Base-by-base conservation (phyloP, 805 yeast species). In the Zygoascus ofunaensis region DNA sequence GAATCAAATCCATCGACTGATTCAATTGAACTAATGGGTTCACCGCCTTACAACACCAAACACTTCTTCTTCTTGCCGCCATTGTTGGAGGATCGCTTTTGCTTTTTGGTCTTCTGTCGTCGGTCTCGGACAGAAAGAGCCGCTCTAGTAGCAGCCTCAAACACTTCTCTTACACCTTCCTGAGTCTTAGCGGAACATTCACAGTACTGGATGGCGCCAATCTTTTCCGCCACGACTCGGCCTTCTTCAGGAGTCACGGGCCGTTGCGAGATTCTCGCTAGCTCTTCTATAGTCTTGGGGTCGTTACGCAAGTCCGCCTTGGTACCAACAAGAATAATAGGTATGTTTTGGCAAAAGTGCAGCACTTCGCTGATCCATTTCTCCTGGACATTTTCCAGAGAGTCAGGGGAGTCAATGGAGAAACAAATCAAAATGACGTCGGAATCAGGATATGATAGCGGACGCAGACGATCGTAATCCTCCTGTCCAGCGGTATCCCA, bases 401-500 rank as follows among this genome's bases (percentile, higher is more conserved):
- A 85, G 66, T 87, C 95, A 55, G 95, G 95, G 35, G 87, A 74
- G 62, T 86, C 95, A 51, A 87, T 76, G 17, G 94, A 79, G 71
- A 87, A 87, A 74, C 96, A 87, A 58, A 87, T 86, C 61, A 87
- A 74, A 49, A 87, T 83, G 51, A 87, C 96, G 63, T 86, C 84
- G 34, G 95, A 82, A 64, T 87, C 95, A 50, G 95, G 95, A 67
- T 87, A 87, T 12, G 90, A 81, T 53, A 86, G 71, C 37, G 95
- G 95, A 69, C 95, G 82, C 56, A 86, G 72, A 67, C 95, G 83
- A 66, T 87, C 95, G 63, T 87, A 87, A 71, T 89, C 97, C 73
- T 87, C 97, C 76, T 87, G 97, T 53, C 97, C 97, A 45, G 97
- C 95, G 55, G 96, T 87, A 87, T 87, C 96, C 96, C 96, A 87